Percentiles rank a stretch among this genome's conserved stretches.
These are phyloP conservation scores for Musa acuminata DNA, from an alignment of 176 grass and related monocot species.

Conservation along the genomic window DNA sequence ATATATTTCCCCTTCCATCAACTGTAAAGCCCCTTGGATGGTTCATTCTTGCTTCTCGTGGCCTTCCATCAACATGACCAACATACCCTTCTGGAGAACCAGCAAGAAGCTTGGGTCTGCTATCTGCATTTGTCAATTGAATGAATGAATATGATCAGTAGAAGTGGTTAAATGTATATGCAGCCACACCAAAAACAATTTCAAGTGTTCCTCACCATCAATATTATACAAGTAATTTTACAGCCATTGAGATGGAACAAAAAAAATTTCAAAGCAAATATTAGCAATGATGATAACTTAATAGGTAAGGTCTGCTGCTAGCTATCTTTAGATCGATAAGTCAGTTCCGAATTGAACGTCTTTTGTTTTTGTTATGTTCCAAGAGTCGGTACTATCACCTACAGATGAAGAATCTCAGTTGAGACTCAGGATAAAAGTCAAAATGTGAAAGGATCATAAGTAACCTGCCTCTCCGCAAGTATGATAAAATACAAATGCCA, in stretches of 20 bases:
- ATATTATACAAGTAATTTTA: background rate
- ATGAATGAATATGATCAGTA: conserved; percentile 1
- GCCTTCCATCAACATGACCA: conserved; percentile 75
- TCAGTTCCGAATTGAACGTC: background rate
- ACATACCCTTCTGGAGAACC: conserved; percentile 78
- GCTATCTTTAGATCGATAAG: background rate
- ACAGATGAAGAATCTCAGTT: background rate
- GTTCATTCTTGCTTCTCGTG: conserved; percentile 69
- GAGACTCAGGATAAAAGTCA: background rate
- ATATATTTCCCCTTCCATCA: conserved; percentile 82
- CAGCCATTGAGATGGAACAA: background rate
- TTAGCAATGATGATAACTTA: background rate
- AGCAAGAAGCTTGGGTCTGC: conserved; percentile 81
- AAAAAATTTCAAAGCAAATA: background rate
- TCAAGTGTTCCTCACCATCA: conserved; percentile 1
- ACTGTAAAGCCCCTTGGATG: conserved; percentile 86
- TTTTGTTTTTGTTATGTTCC: background rate
- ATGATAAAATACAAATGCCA: background rate
- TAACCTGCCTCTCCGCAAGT: background rate
- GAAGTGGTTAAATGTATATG: background rate
- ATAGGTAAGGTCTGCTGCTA: background rate
- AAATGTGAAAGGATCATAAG: background rate
- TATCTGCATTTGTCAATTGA: conserved; percentile 40
- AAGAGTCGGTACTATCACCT: background rate
- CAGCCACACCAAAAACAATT: conserved; percentile 1